Conservation (phyloP, 768 basidiomycete genomes). For the Mycena amicta region DNA sequence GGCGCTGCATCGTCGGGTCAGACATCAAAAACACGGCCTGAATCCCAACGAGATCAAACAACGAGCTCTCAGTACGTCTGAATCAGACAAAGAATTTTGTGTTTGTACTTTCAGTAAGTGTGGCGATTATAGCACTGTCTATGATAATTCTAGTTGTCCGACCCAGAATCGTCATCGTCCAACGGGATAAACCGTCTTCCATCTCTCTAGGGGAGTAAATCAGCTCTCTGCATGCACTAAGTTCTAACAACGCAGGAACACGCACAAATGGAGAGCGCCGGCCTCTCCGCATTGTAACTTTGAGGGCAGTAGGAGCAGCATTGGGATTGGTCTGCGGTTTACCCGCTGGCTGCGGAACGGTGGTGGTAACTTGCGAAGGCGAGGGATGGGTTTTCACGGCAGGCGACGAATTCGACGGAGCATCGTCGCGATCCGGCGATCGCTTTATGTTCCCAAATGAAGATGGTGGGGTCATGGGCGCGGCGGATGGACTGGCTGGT, state of each 20-base stretch:
- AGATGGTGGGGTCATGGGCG: neutral
- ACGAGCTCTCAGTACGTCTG: too few species aligned
- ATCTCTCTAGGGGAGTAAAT: conserved; percentile 33
- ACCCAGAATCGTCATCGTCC: conserved; percentile 43
- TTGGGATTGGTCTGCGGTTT: conserved; percentile 5
- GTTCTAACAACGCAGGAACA: conserved; percentile 1
- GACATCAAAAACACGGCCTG: too few species aligned
- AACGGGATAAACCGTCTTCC: conserved; percentile 52
- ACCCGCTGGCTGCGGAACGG: too few species aligned
- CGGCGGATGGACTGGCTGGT: neutral
- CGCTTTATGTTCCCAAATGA: neutral
- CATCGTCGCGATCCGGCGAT: neutral
- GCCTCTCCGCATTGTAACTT: conserved; percentile 10
- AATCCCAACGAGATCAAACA: too few species aligned
- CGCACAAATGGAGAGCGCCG: conserved; percentile 27
- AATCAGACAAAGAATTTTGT: too few species aligned
- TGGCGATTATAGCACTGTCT: too few species aligned
- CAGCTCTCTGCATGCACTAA: neutral
- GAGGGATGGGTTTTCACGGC: too few species aligned
- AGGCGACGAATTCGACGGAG: neutral
- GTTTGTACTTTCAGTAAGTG: too few species aligned
- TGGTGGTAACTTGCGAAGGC: too few species aligned
- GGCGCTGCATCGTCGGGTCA: too few species aligned
- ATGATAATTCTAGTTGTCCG: conserved; percentile 16
- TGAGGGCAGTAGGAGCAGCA: conserved; percentile 6